Conservation (phyloP, 2,329 filamentous ascomycete genomes). For the Monilinia laxa region DNA sequence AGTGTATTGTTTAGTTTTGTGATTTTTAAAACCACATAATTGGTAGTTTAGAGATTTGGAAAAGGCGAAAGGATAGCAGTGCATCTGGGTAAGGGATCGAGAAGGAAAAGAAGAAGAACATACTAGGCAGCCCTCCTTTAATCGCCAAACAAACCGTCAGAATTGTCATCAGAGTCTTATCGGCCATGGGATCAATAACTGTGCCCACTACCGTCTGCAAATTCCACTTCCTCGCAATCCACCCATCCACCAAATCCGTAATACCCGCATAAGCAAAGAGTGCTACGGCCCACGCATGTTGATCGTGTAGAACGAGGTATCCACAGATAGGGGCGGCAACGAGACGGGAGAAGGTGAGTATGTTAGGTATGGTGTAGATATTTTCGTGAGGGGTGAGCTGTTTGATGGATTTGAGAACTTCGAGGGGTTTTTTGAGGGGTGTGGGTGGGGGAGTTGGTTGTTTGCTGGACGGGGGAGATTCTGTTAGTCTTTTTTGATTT, state of each 20-base stretch:
- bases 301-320: constrained; percentile 82
- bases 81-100: background rate
- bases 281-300: constrained; percentile 73
- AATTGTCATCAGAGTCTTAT: constrained; percentile 94
- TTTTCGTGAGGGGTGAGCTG: constrained; percentile 66
- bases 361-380: constrained; percentile 95
- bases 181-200: constrained; percentile 93
- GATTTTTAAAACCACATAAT: background rate
- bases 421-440: constrained; percentile 28
- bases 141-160: constrained; percentile 80
- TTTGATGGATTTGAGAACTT: constrained; percentile 35
- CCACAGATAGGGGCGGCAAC: constrained; percentile 80
- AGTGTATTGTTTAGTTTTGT: background rate
- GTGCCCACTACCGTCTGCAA: constrained; percentile 92
- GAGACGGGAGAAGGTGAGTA: constrained; percentile 84
- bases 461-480: background rate
- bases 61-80: background rate
- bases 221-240: constrained; percentile 85
- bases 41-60: background rate
- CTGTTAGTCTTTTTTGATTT: background rate
- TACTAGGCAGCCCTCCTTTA: constrained; percentile 78
- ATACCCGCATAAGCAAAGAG: constrained; percentile 92
- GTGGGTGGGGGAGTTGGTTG: background rate
- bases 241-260: constrained; percentile 91
- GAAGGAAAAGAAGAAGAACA: constrained; percentile 39